These are phyloP conservation scores for Epichloe elymi DNA, from an alignment of 2,329 filamentous ascomycete species.

Conservation along the genomic window DNA sequence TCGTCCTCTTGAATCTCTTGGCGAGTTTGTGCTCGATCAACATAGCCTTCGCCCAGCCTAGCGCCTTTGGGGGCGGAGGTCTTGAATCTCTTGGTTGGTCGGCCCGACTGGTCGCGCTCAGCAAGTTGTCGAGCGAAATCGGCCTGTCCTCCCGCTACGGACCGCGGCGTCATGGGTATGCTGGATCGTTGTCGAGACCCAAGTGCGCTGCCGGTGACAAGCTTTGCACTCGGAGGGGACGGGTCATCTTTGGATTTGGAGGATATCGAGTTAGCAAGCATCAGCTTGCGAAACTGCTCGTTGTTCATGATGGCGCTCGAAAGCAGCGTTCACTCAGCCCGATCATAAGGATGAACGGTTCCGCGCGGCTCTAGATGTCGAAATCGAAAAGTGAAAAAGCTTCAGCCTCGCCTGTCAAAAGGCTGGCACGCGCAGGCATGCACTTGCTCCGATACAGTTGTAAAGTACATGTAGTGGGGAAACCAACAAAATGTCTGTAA, in stretches of 20 bases:
- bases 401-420: background rate
- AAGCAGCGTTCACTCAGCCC: background rate
- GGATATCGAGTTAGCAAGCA: conserved; percentile 38
- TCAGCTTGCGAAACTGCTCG: conserved; percentile 76
- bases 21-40: conserved; percentile 62
- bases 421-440: too few relatives aligned
- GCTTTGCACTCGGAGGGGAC: conserved; percentile 20
- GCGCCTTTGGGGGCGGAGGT: conserved; percentile 73
- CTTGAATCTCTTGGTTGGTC: conserved; percentile 59
- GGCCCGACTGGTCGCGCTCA: conserved; percentile 46
- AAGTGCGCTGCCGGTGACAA: conserved; percentile 34
- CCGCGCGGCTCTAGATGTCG: too few relatives aligned
- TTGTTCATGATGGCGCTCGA: conserved; percentile 62
- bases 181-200: conserved; percentile 68
- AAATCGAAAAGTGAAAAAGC: background rate
- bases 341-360: background rate
- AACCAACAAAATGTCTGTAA: too few relatives aligned
- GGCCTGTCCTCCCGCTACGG: conserved; percentile 38
- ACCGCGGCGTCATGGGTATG: conserved; percentile 91
- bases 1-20: conserved; percentile 39
- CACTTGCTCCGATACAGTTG: too few relatives aligned
- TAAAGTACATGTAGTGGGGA: too few relatives aligned
- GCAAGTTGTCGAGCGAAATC: conserved; percentile 79
- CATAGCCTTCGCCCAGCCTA: conserved; percentile 67
- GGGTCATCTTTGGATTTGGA: conserved; percentile 31